Percentiles rank a stretch among this genome's conserved stretches.
phyloP scores from a whole-genome alignment of 495 filamentous ascomycete genomes.

The Patellaria atrata region DNA sequence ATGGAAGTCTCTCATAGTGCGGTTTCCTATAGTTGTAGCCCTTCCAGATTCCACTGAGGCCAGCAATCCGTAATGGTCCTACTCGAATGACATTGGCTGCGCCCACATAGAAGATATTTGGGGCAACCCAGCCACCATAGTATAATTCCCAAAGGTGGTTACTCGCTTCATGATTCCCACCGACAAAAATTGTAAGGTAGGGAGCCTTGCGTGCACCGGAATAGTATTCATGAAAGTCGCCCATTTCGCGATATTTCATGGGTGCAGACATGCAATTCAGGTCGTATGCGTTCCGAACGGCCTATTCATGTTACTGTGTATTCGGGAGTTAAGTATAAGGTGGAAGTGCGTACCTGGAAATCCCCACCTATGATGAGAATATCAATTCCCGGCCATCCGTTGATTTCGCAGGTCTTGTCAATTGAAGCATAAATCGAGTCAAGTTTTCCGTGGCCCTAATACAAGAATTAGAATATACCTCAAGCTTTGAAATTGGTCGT shows the following conservation, averaged over 20 bases:
- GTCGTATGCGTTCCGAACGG: slow-evolving; percentile 76
- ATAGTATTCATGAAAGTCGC: slow-evolving; percentile 91
- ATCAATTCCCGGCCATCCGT: slow-evolving; percentile 65
- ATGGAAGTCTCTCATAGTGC: slow-evolving; percentile 79
- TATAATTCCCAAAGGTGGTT: slow-evolving; percentile 79
- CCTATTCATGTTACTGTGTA: slow-evolving; percentile 32
- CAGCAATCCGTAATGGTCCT: slow-evolving; percentile 76
- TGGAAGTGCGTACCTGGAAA: slow-evolving; percentile 50
- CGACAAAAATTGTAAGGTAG: slow-evolving; percentile 80
- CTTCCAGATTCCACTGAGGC: slow-evolving; percentile 88
- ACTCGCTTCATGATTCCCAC: slow-evolving; percentile 87
- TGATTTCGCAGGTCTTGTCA: slow-evolving; percentile 41
- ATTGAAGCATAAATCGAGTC: slow-evolving; percentile 79
- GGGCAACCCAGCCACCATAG: slow-evolving; percentile 94
- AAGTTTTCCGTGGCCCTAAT: slow-evolving; percentile 76
- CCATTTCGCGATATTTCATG: slow-evolving; percentile 63
- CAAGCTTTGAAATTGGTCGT: neutral
- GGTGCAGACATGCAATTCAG: slow-evolving; percentile 78
- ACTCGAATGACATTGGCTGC: slow-evolving; percentile 75
- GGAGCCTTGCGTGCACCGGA: slow-evolving; percentile 62
- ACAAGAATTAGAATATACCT: slow-evolving; percentile 3
- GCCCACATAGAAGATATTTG: slow-evolving; percentile 92
- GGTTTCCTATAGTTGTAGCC: slow-evolving; percentile 64
- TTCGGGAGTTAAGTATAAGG: neutral
- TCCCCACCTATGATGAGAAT: slow-evolving; percentile 81